Conservation (phyloP, 352 stramenopile genomes). For the Phytophthora cactorum region DNA sequence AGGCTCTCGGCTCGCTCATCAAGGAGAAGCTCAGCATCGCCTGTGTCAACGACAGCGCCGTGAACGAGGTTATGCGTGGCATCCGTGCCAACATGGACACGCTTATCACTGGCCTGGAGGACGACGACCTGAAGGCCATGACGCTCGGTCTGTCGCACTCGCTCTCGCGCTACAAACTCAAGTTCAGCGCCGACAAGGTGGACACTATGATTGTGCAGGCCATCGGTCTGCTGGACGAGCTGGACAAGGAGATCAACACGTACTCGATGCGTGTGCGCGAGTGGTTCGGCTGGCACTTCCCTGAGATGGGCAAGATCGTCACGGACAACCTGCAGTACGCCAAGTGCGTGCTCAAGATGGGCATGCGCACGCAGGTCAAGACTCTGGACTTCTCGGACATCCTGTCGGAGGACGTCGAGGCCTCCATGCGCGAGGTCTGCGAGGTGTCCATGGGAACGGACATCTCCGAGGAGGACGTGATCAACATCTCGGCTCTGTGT, state of each 20-base stretch:
- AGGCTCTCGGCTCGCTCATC: constrained; percentile 95
- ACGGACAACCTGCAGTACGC: constrained; percentile 99
- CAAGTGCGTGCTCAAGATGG: constrained; percentile 97
- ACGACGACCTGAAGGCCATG: constrained; percentile 96
- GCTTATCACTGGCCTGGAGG: constrained; percentile 92
- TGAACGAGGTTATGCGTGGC: constrained; percentile 97
- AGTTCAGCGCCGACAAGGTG: constrained; percentile 99
- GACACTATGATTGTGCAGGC: constrained; percentile 99
- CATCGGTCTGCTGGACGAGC: constrained; percentile 99
- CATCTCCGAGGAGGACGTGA: constrained; percentile 98
- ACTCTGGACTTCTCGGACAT: constrained; percentile 93
- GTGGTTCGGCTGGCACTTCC: constrained; percentile 99
- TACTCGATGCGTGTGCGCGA: constrained; percentile 99
- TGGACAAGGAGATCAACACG: constrained; percentile 99
- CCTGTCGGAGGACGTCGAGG: constrained; percentile 91
- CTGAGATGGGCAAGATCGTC: constrained; percentile 98
- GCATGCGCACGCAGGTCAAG: constrained; percentile 93
- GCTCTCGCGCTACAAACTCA: constrained; percentile 99
- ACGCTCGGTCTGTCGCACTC: constrained; percentile 98
- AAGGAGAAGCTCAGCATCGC: constrained; percentile 98
- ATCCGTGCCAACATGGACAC: constrained; percentile 96
- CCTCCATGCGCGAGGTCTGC: constrained; percentile 97
- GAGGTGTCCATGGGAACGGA: constrained; percentile 99
- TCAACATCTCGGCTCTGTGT: constrained; percentile 95
- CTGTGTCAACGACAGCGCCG: constrained; percentile 91